Evolutionary conservation across 768 basidiomycete species (phyloP).

Genomic region (Naematelia aurantialba): DNA sequence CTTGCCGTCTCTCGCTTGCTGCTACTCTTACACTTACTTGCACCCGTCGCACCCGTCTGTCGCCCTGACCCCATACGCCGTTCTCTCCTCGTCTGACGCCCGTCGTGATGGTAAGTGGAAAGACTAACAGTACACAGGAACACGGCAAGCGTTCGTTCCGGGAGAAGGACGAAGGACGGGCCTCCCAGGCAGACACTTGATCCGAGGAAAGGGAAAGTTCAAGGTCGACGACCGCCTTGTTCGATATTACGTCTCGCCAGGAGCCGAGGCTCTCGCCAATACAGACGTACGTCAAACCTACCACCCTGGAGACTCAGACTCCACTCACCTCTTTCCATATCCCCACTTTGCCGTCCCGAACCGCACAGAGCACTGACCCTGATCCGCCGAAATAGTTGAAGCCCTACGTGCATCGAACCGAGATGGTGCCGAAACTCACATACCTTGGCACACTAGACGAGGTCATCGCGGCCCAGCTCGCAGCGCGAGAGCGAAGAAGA

Average conservation of each 20-base stretch:
- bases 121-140: constrained; percentile 57
- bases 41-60: too few species aligned
- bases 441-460: constrained; percentile 9
- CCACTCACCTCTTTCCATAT: not conserved
- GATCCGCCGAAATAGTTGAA: too few species aligned
- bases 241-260: constrained; percentile 73
- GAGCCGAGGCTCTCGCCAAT: constrained; percentile 33
- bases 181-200: constrained; percentile 78
- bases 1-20: too few species aligned
- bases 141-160: constrained; percentile 74
- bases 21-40: too few species aligned
- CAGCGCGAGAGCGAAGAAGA: constrained; percentile 12
- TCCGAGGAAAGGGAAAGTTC: constrained; percentile 70
- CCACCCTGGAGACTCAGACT: not conserved
- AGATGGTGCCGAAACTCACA: constrained; percentile 6
- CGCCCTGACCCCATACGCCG: not conserved
- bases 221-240: constrained; percentile 76
- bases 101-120: not conserved
- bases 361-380: too few species aligned
- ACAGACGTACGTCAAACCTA: constrained; percentile 24
- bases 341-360: not conserved
- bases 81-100: not conserved
- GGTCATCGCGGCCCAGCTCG: constrained; percentile 8
- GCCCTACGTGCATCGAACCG: constrained; percentile 25
- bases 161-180: constrained; percentile 76